Conservation (phyloP, 139 green algal genomes). For the Tetraselmis chui region DNA sequence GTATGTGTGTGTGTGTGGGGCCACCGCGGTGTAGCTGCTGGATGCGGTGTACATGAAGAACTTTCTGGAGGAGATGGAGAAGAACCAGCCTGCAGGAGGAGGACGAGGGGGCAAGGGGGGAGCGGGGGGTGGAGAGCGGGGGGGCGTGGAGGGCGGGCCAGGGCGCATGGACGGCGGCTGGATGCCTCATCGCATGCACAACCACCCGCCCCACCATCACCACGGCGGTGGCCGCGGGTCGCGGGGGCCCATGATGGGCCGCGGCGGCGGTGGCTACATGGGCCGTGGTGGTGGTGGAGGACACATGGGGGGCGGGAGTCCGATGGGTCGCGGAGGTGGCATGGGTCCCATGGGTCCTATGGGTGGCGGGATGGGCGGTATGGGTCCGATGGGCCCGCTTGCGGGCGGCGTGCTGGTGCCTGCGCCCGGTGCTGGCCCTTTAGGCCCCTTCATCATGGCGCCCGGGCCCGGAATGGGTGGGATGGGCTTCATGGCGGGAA, state of each 20-base stretch:
- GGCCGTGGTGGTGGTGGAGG: slow-evolving; percentile 20
- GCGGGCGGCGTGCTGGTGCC: slow-evolving; percentile 14
- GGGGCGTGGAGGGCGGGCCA: not conserved
- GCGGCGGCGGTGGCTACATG: slow-evolving; percentile 20
- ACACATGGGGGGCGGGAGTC: not conserved
- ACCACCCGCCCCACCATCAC: not conserved
- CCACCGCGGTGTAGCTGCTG: slow-evolving; percentile 46
- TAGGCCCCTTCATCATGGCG: slow-evolving; percentile 45
- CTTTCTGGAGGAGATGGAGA: slow-evolving; percentile 43
- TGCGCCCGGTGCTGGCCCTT: slow-evolving; percentile 25
- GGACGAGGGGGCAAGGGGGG: slow-evolving; percentile 25
- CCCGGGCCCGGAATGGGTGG: slow-evolving; percentile 27
- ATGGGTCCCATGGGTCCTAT: slow-evolving; percentile 7
- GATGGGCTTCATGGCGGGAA: slow-evolving; percentile 15
- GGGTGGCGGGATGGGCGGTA: slow-evolving; percentile 1
- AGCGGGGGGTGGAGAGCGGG: not conserved
- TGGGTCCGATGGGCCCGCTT: slow-evolving; percentile 8
- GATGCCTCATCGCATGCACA: not conserved
- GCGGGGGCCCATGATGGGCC: slow-evolving; percentile 14
- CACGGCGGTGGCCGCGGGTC: slow-evolving; percentile 1
- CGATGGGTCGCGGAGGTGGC: not conserved
- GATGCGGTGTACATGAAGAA: slow-evolving; percentile 63
- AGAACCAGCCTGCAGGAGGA: slow-evolving; percentile 44
- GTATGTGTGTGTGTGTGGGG: too few relatives aligned
- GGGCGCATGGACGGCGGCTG: not conserved